Evolutionary conservation across 495 filamentous ascomycete genomes (phyloP), one percentile per base, ranked within the genome.

Genomic region (Wilcoxina mikolae): DNA sequence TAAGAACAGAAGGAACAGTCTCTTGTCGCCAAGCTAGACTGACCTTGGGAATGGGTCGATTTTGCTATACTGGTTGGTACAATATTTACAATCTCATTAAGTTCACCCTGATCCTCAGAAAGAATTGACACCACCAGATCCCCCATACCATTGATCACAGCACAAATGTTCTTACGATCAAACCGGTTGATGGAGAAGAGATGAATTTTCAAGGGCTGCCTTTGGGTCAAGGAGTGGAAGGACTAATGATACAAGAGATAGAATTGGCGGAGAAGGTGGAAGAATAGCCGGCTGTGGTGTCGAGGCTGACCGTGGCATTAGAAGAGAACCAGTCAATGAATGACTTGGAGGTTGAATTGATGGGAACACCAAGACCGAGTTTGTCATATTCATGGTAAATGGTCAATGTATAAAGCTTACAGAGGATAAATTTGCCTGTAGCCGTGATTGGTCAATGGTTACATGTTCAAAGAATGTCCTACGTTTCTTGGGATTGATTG

Each of bases 311-410:
- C 31, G 15, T 35, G 7, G 5, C 31, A 35, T 5, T 7, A 35
- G 31, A 35, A 15, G 31, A 35, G 7, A 35, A 35, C 7, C 7
- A 35, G 15, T 7, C 7, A 5, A 35, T 5, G 7, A 35, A 35
- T 15, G 31, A 35, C 31, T 35, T 15, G 31, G 31, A 35, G 7
- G 5, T 15, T 15, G 31, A 35, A 15, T 35, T 35, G 31, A 15
- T 22, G 5, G 24, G 4, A 31, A 31, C 2, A 18, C 26, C 0
- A 0, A 0, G 0, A 47, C 43, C 3, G 4, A 31, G 15, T 56
- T 44, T 27, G 43, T 58, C 12, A 41, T 51, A 39, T 54, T 58
- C 27, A 1, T 12, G 2, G 25, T 57, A 2, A 24, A 45, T 23
- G 42, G 22, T 9, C 15, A 45, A 45, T 5, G 42, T 45, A 23